These are phyloP conservation scores for Astrephomene gubernaculifera DNA, from an alignment of 139 green algal species.

Conservation along the genomic window DNA sequence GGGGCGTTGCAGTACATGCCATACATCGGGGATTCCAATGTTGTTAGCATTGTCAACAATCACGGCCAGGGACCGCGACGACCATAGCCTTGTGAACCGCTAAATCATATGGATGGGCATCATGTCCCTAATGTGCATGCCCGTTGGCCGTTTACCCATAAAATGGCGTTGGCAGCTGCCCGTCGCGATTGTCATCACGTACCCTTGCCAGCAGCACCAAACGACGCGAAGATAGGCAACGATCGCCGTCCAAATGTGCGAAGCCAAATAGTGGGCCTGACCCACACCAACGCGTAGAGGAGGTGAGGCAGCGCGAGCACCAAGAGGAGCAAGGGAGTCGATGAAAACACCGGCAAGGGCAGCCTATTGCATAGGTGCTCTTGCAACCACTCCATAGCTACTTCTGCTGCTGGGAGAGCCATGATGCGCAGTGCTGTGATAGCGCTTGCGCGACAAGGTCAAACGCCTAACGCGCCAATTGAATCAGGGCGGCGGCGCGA, in stretches of 20 bases:
- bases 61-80: no score
- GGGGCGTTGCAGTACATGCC: no score
- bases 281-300: constrained; percentile 83
- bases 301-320: constrained; percentile 72
- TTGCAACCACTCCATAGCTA: not conserved
- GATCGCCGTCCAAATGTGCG: constrained; percentile 57
- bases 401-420: not conserved
- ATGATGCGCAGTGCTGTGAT: not conserved
- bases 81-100: no score
- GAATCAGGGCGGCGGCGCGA: no score
- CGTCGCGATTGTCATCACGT: not conserved
- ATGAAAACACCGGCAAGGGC: not conserved
- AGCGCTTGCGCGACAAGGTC: no score
- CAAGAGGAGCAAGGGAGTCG: not conserved
- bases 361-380: not conserved
- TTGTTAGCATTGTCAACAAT: no score
- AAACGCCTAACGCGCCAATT: no score
- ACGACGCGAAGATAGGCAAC: constrained; percentile 63
- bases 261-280: constrained; percentile 61
- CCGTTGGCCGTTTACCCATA: no score
- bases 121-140: no score
- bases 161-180: no score
- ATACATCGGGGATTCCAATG: no score
- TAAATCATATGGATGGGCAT: no score
- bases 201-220: constrained; percentile 72